phyloP scores from a whole-genome alignment of 1,139 yeast genomes.

The Yamadazyma mexicana region DNA sequence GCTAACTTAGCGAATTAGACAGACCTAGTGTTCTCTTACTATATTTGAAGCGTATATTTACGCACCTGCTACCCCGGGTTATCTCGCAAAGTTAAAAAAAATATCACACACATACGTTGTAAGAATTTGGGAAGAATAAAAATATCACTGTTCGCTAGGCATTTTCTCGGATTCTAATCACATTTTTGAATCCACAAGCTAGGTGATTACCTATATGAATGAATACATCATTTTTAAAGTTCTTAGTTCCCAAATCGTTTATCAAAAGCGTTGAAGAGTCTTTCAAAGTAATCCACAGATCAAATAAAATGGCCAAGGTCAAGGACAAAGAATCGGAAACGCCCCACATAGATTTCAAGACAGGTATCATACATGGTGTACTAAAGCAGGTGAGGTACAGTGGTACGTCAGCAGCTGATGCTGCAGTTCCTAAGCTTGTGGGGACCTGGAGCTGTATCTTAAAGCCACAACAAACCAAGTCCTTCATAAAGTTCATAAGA shows the following conservation, averaged over 20 bases:
- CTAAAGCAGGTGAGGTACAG: constrained; percentile 49
- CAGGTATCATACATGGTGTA: constrained; percentile 46
- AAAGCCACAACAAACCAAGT: constrained; percentile 29
- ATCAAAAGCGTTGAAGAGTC: constrained; percentile 7
- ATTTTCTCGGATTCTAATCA: neutral
- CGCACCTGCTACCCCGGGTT: constrained; percentile 10
- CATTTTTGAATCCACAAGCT: neutral
- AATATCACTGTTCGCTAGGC: neutral
- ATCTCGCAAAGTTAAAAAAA: constrained; percentile 4
- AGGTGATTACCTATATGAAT: neutral
- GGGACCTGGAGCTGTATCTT: constrained; percentile 58
- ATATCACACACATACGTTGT: neutral
- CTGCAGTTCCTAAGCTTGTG: constrained; percentile 34
- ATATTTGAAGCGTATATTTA: neutral
- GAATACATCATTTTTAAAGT: constrained; percentile 4
- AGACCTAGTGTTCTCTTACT: no score
- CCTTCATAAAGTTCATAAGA: constrained; percentile 26
- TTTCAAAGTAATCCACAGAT: constrained; percentile 6
- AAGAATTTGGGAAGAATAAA: neutral
- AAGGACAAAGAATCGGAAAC: constrained; percentile 6
- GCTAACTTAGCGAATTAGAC: neutral
- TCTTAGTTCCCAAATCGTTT: constrained; percentile 4
- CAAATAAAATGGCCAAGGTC: constrained; percentile 12
- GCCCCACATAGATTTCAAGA: constrained; percentile 43
- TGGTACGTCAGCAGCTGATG: constrained; percentile 18